These are phyloP conservation scores for Leptographium wingfieldii DNA, from an alignment of 2,329 filamentous ascomycete genomes.

Conservation along the genomic window DNA sequence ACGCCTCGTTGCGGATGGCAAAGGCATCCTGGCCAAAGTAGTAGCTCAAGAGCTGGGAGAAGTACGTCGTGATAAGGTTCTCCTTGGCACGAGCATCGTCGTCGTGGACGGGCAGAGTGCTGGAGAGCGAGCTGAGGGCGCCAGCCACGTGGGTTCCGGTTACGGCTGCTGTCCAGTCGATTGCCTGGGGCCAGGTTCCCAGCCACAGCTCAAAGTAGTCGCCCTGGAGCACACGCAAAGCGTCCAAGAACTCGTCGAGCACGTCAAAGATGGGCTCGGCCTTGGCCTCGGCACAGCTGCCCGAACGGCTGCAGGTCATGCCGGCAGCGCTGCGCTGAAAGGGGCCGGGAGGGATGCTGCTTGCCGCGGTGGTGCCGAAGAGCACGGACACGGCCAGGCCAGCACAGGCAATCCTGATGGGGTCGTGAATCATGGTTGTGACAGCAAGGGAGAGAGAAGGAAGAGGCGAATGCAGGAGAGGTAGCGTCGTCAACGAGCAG, in stretches of 20 bases:
- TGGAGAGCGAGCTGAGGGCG: slow-evolving; percentile 57
- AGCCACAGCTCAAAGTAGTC: slow-evolving; percentile 65
- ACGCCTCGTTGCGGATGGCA: slow-evolving; percentile 60
- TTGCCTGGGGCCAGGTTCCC: slow-evolving; percentile 72
- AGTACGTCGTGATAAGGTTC: slow-evolving; percentile 74
- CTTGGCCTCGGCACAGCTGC: neutral
- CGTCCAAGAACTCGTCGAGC: slow-evolving; percentile 41
- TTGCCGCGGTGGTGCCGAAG: neutral
- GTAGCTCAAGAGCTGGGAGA: slow-evolving; percentile 61
- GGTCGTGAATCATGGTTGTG: slow-evolving; percentile 3
- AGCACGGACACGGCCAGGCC: slow-evolving; percentile 6
- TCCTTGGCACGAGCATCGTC: slow-evolving; percentile 43
- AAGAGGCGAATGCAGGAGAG: neutral
- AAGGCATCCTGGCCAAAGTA: slow-evolving; percentile 82
- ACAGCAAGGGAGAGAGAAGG: too few species aligned
- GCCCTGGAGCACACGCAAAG: slow-evolving; percentile 64
- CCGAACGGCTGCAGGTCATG: too few species aligned
- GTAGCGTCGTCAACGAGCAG: neutral
- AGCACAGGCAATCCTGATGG: slow-evolving; percentile 1
- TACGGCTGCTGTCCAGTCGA: slow-evolving; percentile 90
- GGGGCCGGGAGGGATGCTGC: neutral
- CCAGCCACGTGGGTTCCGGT: slow-evolving; percentile 68
- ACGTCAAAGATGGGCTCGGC: neutral
- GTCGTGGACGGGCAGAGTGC: slow-evolving; percentile 28
- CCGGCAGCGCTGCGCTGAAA: neutral